phyloP scores from a whole-genome alignment of 1,139 yeast species.

The Ogataea hybrid region DNA sequence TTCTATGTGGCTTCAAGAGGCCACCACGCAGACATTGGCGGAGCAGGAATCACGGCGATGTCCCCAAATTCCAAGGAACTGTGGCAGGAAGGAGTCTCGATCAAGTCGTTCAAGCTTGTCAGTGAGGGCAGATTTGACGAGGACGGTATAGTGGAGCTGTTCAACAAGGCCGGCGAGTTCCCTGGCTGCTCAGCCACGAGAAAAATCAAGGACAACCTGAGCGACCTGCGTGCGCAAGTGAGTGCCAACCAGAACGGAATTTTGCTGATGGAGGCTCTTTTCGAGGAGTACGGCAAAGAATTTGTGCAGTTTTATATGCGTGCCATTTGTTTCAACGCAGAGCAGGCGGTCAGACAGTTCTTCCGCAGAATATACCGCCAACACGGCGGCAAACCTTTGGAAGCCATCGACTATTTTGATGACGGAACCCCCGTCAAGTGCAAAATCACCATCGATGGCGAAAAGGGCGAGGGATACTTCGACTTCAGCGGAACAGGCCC shows the following conservation, averaged over 20 bases:
- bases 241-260: conserved; percentile 24
- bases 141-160: conserved; percentile 24
- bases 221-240: conserved; percentile 33
- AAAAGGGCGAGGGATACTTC: too few species aligned
- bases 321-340: too few species aligned
- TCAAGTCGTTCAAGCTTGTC: conserved; percentile 26
- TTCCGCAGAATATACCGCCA: too few species aligned
- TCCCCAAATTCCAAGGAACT: conserved; percentile 31
- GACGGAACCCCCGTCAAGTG: too few species aligned
- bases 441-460: too few species aligned
- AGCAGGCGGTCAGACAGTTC: too few species aligned
- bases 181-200: conserved; percentile 30
- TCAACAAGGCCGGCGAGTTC: conserved; percentile 13
- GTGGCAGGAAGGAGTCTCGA: conserved; percentile 33
- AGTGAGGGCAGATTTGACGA: conserved; percentile 23
- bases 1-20: conserved; percentile 32
- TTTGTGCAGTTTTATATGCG: too few species aligned
- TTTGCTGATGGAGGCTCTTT: conserved; percentile 23
- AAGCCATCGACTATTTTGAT: too few species aligned
- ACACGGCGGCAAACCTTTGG: too few species aligned
- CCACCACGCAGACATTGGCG: conserved; percentile 34
- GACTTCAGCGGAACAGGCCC: conserved; percentile 50
- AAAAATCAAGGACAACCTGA: conserved; percentile 29
- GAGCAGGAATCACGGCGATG: conserved; percentile 32
- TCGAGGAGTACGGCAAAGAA: too few species aligned